Conservation (phyloP, 768 basidiomycete species). For the Galerina sulciceps region DNA sequence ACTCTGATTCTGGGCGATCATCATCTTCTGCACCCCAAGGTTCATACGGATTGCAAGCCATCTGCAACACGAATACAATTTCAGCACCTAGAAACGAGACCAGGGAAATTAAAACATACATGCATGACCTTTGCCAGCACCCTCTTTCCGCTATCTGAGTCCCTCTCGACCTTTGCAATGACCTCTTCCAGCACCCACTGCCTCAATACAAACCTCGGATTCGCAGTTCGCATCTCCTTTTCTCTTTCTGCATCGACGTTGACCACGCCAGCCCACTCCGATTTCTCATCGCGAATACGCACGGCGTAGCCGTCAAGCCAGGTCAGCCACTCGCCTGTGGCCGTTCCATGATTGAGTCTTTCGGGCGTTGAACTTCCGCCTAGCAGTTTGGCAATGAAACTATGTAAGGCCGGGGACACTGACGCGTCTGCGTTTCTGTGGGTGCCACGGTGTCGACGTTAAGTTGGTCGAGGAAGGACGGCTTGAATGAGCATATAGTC, state of each 20-base stretch:
- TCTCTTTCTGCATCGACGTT: slow-evolving; percentile 52
- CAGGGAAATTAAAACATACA: slow-evolving; percentile 46
- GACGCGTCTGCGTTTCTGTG: background rate
- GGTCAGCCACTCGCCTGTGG: slow-evolving; percentile 52
- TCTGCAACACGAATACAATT: slow-evolving; percentile 46
- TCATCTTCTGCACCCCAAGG: slow-evolving; percentile 82
- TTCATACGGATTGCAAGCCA: slow-evolving; percentile 87
- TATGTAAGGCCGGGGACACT: slow-evolving; percentile 32
- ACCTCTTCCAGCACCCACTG: slow-evolving; percentile 98
- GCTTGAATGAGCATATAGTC: slow-evolving; percentile 64
- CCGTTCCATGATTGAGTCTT: slow-evolving; percentile 45
- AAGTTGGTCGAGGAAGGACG: slow-evolving; percentile 25
- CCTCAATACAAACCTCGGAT: slow-evolving; percentile 90
- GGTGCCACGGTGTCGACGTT: background rate
- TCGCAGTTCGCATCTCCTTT: slow-evolving; percentile 58
- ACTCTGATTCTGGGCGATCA: slow-evolving; percentile 42
- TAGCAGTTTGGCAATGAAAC: slow-evolving; percentile 51
- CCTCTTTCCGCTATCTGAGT: slow-evolving; percentile 63
- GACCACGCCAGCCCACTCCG: slow-evolving; percentile 45
- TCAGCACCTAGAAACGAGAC: background rate
- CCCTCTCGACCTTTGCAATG: slow-evolving; percentile 74
- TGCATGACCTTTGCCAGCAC: slow-evolving; percentile 82
- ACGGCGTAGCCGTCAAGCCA: slow-evolving; percentile 71
- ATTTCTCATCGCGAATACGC: slow-evolving; percentile 58
- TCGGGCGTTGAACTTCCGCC: slow-evolving; percentile 49